phyloP scores from a whole-genome alignment of 2,329 filamentous ascomycete species.

The Phyllosticta capitalensis region DNA sequence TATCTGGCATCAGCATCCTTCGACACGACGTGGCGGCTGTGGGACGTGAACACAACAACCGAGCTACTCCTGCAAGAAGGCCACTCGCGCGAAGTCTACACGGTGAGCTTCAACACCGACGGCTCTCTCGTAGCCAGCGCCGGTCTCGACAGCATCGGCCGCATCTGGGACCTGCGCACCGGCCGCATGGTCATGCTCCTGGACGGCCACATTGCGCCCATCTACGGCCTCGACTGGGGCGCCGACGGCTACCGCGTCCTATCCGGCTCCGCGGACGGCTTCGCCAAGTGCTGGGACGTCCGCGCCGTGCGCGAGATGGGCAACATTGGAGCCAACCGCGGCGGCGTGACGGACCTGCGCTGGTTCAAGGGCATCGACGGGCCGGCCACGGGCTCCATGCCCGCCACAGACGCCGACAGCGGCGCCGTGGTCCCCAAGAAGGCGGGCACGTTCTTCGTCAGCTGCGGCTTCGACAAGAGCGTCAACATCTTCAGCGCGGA shows the following conservation, averaged over 20 bases:
- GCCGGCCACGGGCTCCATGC: conserved; percentile 51
- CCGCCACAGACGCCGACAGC: conserved; percentile 51
- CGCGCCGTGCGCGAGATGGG: conserved; percentile 76
- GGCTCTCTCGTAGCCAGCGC: conserved; percentile 84
- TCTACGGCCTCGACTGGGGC: conserved; percentile 88
- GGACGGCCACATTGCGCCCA: conserved; percentile 86
- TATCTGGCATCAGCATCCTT: conserved; percentile 91
- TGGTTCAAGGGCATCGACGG: conserved; percentile 90
- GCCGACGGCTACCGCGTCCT: conserved; percentile 84
- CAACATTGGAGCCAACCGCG: conserved; percentile 81
- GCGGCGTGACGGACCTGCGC: conserved; percentile 81
- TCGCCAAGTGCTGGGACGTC: conserved; percentile 97
- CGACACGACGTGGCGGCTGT: conserved; percentile 93
- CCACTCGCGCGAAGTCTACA: conserved; percentile 86
- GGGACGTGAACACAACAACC: conserved; percentile 79
- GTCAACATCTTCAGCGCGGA: conserved; percentile 95
- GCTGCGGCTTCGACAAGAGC: conserved; percentile 84
- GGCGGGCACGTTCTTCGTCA: conserved; percentile 84
- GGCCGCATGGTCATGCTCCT: conserved; percentile 93
- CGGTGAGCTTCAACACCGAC: conserved; percentile 81
- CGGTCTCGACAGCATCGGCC: conserved; percentile 88
- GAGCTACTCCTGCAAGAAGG: conserved; percentile 88
- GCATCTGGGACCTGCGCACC: conserved; percentile 89
- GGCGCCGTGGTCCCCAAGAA: conserved; percentile 63
- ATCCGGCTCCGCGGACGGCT: conserved; percentile 87